Evolutionary conservation across 768 basidiomycete genomes (phyloP).

Genomic region (Mycena indigotica): DNA sequence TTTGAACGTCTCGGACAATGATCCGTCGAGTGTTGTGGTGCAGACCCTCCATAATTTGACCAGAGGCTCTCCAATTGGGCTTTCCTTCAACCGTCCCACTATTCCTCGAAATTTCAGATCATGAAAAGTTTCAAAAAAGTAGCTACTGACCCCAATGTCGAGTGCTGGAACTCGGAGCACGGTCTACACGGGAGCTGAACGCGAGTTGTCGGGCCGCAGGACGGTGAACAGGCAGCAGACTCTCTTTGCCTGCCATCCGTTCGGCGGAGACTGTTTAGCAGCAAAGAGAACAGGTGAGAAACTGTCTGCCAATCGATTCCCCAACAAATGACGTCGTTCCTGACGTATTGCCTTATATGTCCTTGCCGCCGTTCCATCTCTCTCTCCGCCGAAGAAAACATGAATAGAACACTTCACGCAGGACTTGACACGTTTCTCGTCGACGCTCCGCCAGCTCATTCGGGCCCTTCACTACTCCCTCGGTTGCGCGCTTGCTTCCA

Average conservation of each 20-base stretch:
- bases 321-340: neutral
- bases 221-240: conserved; percentile 18
- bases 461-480: too few relatives aligned
- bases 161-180: neutral
- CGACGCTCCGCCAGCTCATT: too few relatives aligned
- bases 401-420: too few relatives aligned
- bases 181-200: conserved; percentile 19
- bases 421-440: too few relatives aligned
- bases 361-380: too few relatives aligned
- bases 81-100: conserved; percentile 16
- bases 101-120: neutral
- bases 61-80: neutral
- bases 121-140: neutral
- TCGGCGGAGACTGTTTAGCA: neutral
- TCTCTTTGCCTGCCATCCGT: neutral
- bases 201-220: conserved; percentile 13
- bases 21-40: conserved; percentile 22
- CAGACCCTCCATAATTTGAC: conserved; percentile 20
- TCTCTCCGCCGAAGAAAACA: too few relatives aligned
- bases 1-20: conserved; percentile 24
- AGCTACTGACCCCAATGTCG: conserved; percentile 8
- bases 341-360: too few relatives aligned
- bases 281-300: too few relatives aligned
- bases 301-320: too few relatives aligned
- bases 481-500: too few relatives aligned